Evolutionary conservation across 1,284 basidiomycete species (phyloP).

Genomic region (Sporisorium iseilematis-ciliati): DNA sequence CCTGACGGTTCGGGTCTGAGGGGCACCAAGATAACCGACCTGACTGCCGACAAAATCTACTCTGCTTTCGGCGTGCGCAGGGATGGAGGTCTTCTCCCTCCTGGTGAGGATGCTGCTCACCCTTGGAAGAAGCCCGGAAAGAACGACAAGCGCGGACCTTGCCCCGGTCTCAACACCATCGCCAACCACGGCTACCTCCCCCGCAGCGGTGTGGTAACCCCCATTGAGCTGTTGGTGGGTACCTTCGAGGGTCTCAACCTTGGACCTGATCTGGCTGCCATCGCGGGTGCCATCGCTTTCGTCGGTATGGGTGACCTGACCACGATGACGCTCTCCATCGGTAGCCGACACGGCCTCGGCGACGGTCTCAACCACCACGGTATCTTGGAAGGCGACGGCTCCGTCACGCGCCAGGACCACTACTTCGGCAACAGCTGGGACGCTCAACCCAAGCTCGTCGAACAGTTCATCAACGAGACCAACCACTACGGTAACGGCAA

Average conservation of each 20-base stretch:
- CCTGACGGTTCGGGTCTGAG: conserved; percentile 3
- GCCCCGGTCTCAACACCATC: conserved; percentile 69
- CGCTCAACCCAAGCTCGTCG: conserved; percentile 21
- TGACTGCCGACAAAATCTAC: conserved; percentile 30
- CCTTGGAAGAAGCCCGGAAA: conserved; percentile 15
- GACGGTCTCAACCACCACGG: conserved; percentile 34
- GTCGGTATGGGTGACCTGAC: conserved; percentile 62
- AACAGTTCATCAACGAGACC: conserved; percentile 41
- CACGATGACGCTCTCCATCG: conserved; percentile 49
- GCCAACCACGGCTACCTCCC: conserved; percentile 63
- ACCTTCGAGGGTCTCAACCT: conserved; percentile 55
- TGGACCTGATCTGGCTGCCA: conserved; percentile 58
- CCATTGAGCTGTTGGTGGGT: conserved; percentile 52
- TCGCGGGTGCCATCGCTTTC: conserved; percentile 60
- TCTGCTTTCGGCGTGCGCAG: conserved; percentile 15
- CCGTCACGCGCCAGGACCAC: conserved; percentile 41
- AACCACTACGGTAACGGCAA: conserved; percentile 33
- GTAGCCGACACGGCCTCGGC: conserved; percentile 24
- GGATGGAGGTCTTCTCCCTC: conserved; percentile 13
- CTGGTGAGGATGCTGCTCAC: conserved; percentile 21
- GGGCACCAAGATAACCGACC: conserved; percentile 16
- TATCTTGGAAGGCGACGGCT: conserved; percentile 41
- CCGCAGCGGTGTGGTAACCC: conserved; percentile 64
- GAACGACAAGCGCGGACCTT: conserved; percentile 58
- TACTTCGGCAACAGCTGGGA: conserved; percentile 48